Conservation (phyloP, 306 rosid genomes). For the Cucumis melo region DNA sequence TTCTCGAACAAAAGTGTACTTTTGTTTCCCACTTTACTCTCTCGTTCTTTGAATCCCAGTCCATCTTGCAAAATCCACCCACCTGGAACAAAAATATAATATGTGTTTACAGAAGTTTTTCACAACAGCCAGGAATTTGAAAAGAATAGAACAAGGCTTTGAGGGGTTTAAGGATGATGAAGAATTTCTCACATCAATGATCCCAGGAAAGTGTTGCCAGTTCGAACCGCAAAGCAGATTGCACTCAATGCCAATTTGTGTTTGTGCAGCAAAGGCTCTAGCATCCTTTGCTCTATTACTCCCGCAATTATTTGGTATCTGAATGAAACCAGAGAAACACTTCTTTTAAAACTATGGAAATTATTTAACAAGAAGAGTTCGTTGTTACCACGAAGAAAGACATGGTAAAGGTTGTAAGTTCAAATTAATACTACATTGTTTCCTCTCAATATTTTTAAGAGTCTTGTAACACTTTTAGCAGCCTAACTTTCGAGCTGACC, state of each 20-base stretch:
- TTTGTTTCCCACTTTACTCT: constrained; percentile 7
- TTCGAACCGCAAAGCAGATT: constrained; percentile 34
- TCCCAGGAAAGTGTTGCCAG: constrained; percentile 46
- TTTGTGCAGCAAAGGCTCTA: constrained; percentile 36
- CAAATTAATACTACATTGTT: neutral
- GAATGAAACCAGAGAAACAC: too few relatives aligned
- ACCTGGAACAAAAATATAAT: constrained; percentile 28
- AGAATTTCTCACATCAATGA: constrained; percentile 26
- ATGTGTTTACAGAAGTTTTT: neutral
- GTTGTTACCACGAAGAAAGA: too few relatives aligned
- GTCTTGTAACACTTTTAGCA: neutral
- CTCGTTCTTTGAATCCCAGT: constrained; percentile 57
- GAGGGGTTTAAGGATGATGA: neutral
- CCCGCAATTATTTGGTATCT: constrained; percentile 49
- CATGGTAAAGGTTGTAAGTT: neutral
- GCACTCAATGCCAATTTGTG: constrained; percentile 30
- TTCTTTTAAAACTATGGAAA: too few relatives aligned
- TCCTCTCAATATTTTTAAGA: neutral
- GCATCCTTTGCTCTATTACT: constrained; percentile 33
- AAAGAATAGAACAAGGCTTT: neutral
- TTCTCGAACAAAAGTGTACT: neutral
- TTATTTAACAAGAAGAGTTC: too few relatives aligned
- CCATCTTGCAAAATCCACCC: constrained; percentile 90
- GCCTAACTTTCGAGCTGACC: neutral
- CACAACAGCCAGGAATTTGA: neutral